Evolutionary conservation across 805 yeast species (phyloP), one percentile per base, ranked within the genome.

Genomic region (Komagataella pseudopastoris): DNA sequence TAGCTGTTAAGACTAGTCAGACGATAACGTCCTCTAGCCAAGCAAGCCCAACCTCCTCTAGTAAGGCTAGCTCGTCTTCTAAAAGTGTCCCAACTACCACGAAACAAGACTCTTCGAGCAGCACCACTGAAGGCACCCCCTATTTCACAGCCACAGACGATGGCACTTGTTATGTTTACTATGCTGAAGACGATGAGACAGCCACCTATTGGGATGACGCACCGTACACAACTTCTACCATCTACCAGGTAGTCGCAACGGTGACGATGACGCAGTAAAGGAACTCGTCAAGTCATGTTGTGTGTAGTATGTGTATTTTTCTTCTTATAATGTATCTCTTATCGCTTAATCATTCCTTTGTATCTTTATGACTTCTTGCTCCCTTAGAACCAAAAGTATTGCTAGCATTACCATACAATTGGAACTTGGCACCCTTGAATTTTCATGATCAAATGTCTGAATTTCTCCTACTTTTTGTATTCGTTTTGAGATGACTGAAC

Each of bases 141-240:
- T 67, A 64, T 54, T 57, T 61, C 23, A 67, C 71, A 1, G 63
- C 59, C 45, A 56, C 60, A 6, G 51, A 53, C 2, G 59, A 53
- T 45, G 71, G 71, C 7, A 64, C 66, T 1, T 67, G 71, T 54
- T 63, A 57, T 52, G 63, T 68, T 14, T 63, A 62, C 60, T 68
- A 67, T 51, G 71, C 67, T 4, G 68, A 65, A 50, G 68, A 59
- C 44, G 60, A 56, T 23, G 51, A 50, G 20, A 58, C 60, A 16
- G 56, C 58, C 4, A 50, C 56, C 20, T 64, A 60, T 53, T 45
- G 54, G 17, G 68, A 64, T 48, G 59, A 53, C 18, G 52, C 52
- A 14, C 65, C 68, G 39, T 60, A 57, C 51, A 66, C 70, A 17
- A 66, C 70, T 3, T 56, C 60, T 43, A 66, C 70, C n/a, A 24